phyloP scores from a whole-genome alignment of 148 eudicot genomes.

The Suaeda aralocaspica region DNA sequence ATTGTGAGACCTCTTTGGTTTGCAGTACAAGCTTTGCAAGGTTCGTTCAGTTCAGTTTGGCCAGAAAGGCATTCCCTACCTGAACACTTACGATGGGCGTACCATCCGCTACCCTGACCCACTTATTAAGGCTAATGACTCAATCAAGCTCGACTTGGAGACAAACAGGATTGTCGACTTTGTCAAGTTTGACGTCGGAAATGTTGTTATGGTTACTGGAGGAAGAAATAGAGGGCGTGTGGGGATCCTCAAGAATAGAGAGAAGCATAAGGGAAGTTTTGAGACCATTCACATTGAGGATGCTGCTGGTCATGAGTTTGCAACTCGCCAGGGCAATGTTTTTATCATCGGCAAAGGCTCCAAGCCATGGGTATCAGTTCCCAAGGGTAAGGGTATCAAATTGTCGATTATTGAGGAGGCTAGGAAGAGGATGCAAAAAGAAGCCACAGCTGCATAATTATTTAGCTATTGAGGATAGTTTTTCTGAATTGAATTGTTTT shows the following conservation, averaged over 20 bases:
- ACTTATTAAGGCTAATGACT: conserved; percentile 51
- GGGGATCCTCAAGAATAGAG: conserved; percentile 55
- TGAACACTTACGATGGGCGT: conserved; percentile 58
- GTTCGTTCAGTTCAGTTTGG: conserved; percentile 56
- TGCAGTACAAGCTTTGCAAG: conserved; percentile 62
- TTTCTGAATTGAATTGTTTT: background rate
- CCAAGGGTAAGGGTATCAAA: conserved; percentile 67
- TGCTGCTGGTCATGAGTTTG: conserved; percentile 58
- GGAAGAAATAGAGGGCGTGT: conserved; percentile 64
- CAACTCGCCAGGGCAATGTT: conserved; percentile 55
- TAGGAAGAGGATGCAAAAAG: conserved; percentile 30
- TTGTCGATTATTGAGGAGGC: conserved; percentile 55
- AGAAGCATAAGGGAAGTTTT: conserved; percentile 63
- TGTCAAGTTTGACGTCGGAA: conserved; percentile 54
- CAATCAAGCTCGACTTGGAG: conserved; percentile 55
- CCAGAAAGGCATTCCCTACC: conserved; percentile 50
- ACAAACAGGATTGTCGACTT: conserved; percentile 45
- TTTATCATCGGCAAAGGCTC: conserved; percentile 52
- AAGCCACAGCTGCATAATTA: conserved; percentile 15
- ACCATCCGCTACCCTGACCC: conserved; percentile 61
- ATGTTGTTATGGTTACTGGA: conserved; percentile 57
- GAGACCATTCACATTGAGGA: conserved; percentile 62
- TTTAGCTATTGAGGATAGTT: background rate
- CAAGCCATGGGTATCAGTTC: conserved; percentile 59
- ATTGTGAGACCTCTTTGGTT: background rate